Evolutionary conservation across 2,329 filamentous ascomycete species (phyloP).

Genomic region (Knoxdaviesia proteae): DNA sequence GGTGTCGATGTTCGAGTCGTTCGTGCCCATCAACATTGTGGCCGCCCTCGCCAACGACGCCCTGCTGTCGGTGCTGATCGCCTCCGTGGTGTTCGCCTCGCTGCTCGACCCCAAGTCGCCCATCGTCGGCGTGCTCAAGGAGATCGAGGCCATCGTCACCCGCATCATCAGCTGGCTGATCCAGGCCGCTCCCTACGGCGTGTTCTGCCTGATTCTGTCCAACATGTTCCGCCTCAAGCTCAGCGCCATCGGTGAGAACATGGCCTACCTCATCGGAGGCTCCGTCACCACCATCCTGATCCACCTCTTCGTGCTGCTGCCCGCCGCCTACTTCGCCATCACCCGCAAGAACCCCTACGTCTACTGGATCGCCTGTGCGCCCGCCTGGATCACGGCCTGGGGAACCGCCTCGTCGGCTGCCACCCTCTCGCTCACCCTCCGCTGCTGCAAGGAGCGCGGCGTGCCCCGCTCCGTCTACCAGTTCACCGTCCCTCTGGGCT

Average conservation of each 20-base stretch:
- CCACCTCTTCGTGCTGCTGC: conserved; percentile 24
- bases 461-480: conserved; percentile 22
- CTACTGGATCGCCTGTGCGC: conserved; percentile 24
- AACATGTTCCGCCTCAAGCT: conserved; percentile 29
- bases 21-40: conserved; percentile 27
- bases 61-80: conserved; percentile 24
- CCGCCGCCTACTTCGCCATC: conserved; percentile 19
- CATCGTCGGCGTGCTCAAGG: conserved; percentile 20
- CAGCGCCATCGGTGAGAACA: conserved; percentile 22
- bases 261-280: conserved; percentile 27
- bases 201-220: conserved; percentile 31
- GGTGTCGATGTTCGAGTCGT: conserved; percentile 24
- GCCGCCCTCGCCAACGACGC: conserved; percentile 22
- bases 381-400: conserved; percentile 33
- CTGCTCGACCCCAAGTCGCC: conserved; percentile 17
- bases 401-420: conserved; percentile 30
- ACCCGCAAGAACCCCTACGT: conserved; percentile 23
- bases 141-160: conserved; percentile 26
- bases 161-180: conserved; percentile 25
- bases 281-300: conserved; percentile 23
- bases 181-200: conserved; percentile 25
- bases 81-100: conserved; percentile 23
- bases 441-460: conserved; percentile 16
- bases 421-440: conserved; percentile 27
- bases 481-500: conserved; percentile 25